These are phyloP conservation scores for Penicillium cosmopolitanum DNA, from an alignment of 495 filamentous ascomycete species.

Conservation along the genomic window DNA sequence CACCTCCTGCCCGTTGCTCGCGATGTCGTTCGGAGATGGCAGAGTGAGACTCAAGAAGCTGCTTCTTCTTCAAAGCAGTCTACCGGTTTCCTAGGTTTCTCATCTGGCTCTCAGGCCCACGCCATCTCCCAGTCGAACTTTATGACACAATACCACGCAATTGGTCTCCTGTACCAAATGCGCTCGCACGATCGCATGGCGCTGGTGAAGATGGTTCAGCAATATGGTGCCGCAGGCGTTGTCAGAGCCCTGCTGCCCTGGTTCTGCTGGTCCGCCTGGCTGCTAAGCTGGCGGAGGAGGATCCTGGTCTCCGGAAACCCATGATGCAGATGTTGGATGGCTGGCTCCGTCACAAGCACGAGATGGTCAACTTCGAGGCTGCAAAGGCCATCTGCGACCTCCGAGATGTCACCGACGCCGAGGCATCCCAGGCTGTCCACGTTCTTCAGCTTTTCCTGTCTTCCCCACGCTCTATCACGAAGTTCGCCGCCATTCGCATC, in stretches of 20 bases:
- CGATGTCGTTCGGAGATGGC: conserved; percentile 96
- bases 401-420: conserved; percentile 87
- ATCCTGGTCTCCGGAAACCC: conserved; percentile 81
- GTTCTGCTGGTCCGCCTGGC: conserved; percentile 91
- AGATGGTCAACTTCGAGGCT: conserved; percentile 99
- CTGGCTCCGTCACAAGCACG: conserved; percentile 97
- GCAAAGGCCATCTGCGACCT: conserved; percentile 97
- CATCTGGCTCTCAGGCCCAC: conserved; percentile 66
- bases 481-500: conserved; percentile 96
- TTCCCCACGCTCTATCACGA: conserved; percentile 94
- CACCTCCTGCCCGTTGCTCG: conserved; percentile 94
- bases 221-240: conserved; percentile 87
- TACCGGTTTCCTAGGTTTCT: conserved; percentile 88
- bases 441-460: conserved; percentile 95
- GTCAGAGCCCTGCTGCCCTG: conserved; percentile 90
- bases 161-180: conserved; percentile 98
- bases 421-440: conserved; percentile 91
- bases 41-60: conserved; percentile 97
- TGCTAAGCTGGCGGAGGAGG: conserved; percentile 93
- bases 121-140: conserved; percentile 73
- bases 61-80: conserved; percentile 87
- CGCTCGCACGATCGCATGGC: conserved; percentile 96
- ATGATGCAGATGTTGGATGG: conserved; percentile 96
- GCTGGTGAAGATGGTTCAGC: conserved; percentile 99
- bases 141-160: conserved; percentile 98